A percentile compares a stretch with the other conserved stretches of the same genome.
These are phyloP conservation scores for Nakazawaea ernobii DNA, from an alignment of 805 yeast genomes.

Conservation along the genomic window DNA sequence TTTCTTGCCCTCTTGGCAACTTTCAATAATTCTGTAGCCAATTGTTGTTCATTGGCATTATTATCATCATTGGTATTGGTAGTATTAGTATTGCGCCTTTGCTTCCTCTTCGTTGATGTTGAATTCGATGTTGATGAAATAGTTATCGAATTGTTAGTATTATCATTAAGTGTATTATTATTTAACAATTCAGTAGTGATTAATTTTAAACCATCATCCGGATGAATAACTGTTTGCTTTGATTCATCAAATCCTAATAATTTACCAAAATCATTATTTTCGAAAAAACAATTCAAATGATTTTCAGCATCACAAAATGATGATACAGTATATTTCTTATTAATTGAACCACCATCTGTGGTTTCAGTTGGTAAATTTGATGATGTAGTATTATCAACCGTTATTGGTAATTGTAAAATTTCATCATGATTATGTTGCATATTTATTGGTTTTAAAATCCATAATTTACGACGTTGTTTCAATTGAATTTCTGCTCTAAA, in stretches of 20 bases:
- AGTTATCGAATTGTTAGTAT: too few species aligned
- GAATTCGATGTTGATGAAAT: too few species aligned
- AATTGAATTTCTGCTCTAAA: slow-evolving; percentile 21
- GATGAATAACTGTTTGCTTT: not conserved
- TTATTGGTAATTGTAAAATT: slow-evolving; percentile 1
- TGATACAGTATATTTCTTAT: slow-evolving; percentile 2
- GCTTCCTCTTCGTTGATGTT: not conserved
- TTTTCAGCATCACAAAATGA: not conserved
- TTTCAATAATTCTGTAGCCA: slow-evolving; percentile 1
- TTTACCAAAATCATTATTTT: slow-evolving; percentile 1
- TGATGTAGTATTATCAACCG: slow-evolving; percentile 17
- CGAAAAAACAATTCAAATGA: slow-evolving; percentile 8
- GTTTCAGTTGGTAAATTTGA: not conserved
- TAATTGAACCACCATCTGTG: not conserved
- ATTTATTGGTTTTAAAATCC: slow-evolving; percentile 20
- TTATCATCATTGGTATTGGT: not conserved
- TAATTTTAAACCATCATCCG: slow-evolving; percentile 3
- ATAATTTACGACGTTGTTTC: slow-evolving; percentile 18
- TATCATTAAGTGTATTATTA: not conserved
- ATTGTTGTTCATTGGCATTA: not conserved
- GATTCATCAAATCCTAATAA: slow-evolving; percentile 7
- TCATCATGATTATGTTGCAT: slow-evolving; percentile 17
- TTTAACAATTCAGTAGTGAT: slow-evolving; percentile 4
- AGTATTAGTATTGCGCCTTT: not conserved
- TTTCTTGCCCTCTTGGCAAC: slow-evolving; percentile 2